Conservation (phyloP, 768 basidiomycete species). For the Mycena crocata region DNA sequence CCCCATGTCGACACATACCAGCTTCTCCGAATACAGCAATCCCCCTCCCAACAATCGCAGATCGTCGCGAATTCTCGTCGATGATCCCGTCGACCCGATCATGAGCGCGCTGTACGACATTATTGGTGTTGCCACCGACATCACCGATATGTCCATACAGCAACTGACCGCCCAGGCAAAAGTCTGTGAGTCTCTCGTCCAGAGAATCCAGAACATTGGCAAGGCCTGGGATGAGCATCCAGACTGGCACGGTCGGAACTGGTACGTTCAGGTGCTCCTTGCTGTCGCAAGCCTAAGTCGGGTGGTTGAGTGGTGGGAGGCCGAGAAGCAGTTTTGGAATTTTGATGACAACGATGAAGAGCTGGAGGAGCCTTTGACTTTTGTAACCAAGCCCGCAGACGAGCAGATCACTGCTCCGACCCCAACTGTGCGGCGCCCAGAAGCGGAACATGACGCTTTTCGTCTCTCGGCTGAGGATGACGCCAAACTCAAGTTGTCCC, state of each 20-base stretch:
- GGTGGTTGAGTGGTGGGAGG: slow-evolving; percentile 99
- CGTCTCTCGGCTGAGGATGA: slow-evolving; percentile 67
- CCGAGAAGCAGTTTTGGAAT: slow-evolving; percentile 99
- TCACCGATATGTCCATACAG: slow-evolving; percentile 88
- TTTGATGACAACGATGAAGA: slow-evolving; percentile 94
- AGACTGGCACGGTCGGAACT: slow-evolving; percentile 96
- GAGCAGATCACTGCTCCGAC: slow-evolving; percentile 54
- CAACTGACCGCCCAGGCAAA: slow-evolving; percentile 90
- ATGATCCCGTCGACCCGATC: slow-evolving; percentile 90
- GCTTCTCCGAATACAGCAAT: slow-evolving; percentile 67
- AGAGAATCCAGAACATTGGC: slow-evolving; percentile 91
- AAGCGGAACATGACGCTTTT: slow-evolving; percentile 57
- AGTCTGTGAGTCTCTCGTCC: slow-evolving; percentile 86
- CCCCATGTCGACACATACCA: slow-evolving; percentile 69
- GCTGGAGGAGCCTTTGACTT: slow-evolving; percentile 90
- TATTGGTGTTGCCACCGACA: slow-evolving; percentile 93
- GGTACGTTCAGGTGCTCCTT: slow-evolving; percentile 97
- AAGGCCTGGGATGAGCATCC: slow-evolving; percentile 98
- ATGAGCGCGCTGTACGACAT: slow-evolving; percentile 92
- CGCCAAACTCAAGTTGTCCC: slow-evolving; percentile 59
- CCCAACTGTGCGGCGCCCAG: slow-evolving; percentile 51
- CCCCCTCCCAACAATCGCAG: slow-evolving; percentile 71
- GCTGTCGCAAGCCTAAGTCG: slow-evolving; percentile 96
- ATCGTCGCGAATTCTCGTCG: slow-evolving; percentile 84
- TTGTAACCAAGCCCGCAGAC: slow-evolving; percentile 91